Base-by-base conservation (phyloP, 164 flowering plant genomes). In the Akebia trifoliata region DNA sequence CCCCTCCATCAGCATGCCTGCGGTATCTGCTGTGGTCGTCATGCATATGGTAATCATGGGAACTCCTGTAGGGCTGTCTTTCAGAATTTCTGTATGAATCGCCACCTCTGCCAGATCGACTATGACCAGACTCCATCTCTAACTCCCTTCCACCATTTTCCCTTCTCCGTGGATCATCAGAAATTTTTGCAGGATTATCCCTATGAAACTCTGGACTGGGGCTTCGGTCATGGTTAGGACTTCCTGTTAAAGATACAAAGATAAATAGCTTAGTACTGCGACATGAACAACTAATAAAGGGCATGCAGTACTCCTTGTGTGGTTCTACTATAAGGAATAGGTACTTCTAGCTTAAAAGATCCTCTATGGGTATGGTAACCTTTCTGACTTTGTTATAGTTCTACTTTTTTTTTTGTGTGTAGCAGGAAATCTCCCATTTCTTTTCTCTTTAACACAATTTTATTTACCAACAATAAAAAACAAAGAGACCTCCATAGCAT, bases 11-110 rank as follows among this genome's bases (percentile, higher is more conserved):
- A 15, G 46, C 66, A 62, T 68, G 69, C 71, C 63, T 79, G 40
- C 74, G 79, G 61, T 59, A 73, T 58, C 73, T 74, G 24, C 26
- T 30, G 43, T 70, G 68, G 34, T 81, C 88, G 75, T 80, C 91
- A 68, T 72, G 80, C 68, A 73, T 78, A 51, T 46, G 69, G 56
- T 78, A 57, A 61, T 67, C 71, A 69, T 63, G 72, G 28, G 77
- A 74, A 56, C 72, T 63, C 72, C 82, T 71, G 48, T 83, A 66
- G 32, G 82, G 77, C 8, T 65, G 79, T n/a, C 80, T 69, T 52
- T 77, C 86, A 63, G 74, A 67, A 69, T 74, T 49, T 47, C 73
- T 76, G 45, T 72, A 65, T 10, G 80, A 75, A 64, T 81, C 82
- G 64, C 69, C 68, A 54, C 65, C 59, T 58, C 69, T 79, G 3